Base-by-base conservation (phyloP, 768 basidiomycete species). In the Lactifluus rugatus region DNA sequence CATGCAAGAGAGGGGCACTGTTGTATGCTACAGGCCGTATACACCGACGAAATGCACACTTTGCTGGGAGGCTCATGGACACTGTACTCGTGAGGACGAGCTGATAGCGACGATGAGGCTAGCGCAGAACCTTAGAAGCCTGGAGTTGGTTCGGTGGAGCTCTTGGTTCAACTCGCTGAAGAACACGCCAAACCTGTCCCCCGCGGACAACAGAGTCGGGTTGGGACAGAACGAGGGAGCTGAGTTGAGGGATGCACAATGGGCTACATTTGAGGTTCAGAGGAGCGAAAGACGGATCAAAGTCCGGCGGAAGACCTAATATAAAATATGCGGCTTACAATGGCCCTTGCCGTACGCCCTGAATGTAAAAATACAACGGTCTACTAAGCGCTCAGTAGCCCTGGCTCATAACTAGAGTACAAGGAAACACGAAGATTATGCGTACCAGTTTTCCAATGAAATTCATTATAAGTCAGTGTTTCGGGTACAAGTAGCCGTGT, bases 221-320 rank as follows among this genome's bases (percentile, higher is more conserved):
- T 32, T 16, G 13, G 25, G 19, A 14, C 32, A 45, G 26, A 45
- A 19, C 13, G 32, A 23, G 11, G 28, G 41, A 11, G 34, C 48
- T 1, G 53, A 36, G 26, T 31, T 47, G 31, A 34, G 26, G 19
- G 52, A 56, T 2, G 52, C 62, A 0, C 57, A 69, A 56, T 67
- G 63, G 64, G 77, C 77, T 26, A 75, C 69, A 37, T 66, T 74
- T 3, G 76, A 76, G 66, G 64, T 81, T 37, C 62, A 72, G 53
- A 73, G 79, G 34, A 64, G 61, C 42, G 68, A 69, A 14, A 76
- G 75, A 31, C 72, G 72, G 47, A 66, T 81, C 28, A 69, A 71
- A 55, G 75, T 80, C 17, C 72, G 72, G 66, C 73, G 75, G 59
- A 70, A 65, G 28, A 41, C 75, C 72, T 47, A 78, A 76, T 76